Percentiles rank a stretch among this genome's conserved stretches.
phyloP scores from a whole-genome alignment of 2,329 filamentous ascomycete genomes.

The Epichloe hybrida region DNA sequence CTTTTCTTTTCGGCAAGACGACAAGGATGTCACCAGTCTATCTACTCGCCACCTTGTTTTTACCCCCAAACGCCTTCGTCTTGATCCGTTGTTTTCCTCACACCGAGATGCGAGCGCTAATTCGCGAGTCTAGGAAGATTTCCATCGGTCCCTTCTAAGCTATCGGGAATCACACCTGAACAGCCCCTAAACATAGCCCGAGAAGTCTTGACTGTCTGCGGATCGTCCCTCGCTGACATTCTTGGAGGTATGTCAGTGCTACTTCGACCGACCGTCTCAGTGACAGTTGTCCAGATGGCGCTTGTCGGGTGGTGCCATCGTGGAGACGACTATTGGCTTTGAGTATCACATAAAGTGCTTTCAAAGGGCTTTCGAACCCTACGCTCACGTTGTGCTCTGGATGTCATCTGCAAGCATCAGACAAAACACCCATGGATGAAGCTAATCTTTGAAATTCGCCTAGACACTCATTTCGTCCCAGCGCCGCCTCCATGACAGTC shows the following conservation, averaged over 20 bases:
- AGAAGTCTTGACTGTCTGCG: neutral
- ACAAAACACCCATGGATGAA: neutral
- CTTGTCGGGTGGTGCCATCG: neutral
- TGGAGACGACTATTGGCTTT: neutral
- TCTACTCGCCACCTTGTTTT: too few species aligned
- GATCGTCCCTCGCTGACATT: neutral
- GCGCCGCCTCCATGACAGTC: slow-evolving; percentile 7
- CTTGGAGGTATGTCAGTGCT: neutral
- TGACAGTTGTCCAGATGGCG: neutral
- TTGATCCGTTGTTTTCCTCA: neutral
- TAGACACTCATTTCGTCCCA: neutral
- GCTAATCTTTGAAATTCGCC: neutral
- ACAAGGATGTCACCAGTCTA: too few species aligned
- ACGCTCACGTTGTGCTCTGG: neutral
- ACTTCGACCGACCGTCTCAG: neutral
- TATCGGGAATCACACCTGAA: neutral
- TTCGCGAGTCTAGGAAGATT: neutral
- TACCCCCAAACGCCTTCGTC: too few species aligned
- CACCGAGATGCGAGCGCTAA: neutral
- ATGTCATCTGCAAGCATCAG: neutral
- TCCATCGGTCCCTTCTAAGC: neutral
- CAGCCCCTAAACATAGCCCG: neutral
- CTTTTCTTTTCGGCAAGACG: too few species aligned
- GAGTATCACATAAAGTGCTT: too few species aligned
- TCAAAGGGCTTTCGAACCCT: too few species aligned